Evolutionary conservation across 805 yeast species (phyloP).

Genomic region (Hanseniaspora osmophila): DNA sequence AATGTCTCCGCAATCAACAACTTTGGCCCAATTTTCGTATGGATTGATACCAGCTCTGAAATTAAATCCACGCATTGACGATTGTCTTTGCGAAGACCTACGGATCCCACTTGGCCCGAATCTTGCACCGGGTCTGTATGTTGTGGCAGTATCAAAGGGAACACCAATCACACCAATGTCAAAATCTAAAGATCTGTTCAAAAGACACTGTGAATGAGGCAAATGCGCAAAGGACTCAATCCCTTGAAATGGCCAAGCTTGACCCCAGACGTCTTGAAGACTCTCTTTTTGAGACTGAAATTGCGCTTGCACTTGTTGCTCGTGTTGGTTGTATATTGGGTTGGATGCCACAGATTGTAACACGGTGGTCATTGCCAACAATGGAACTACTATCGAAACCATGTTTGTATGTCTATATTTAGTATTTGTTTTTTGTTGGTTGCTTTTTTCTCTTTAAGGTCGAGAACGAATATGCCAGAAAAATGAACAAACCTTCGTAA

Average conservation of each 20-base stretch:
- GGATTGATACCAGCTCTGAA: conserved; percentile 50
- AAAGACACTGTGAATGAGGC: conserved; percentile 43
- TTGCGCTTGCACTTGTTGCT: too few species aligned
- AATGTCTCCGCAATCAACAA: conserved; percentile 56
- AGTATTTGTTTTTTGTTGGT: too few species aligned
- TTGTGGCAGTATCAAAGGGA: conserved; percentile 73
- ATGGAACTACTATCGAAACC: too few species aligned
- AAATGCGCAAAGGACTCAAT: conserved; percentile 64
- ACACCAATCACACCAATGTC: conserved; percentile 69
- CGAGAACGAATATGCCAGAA: too few species aligned
- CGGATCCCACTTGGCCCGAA: conserved; percentile 70
- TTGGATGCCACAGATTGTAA: too few species aligned
- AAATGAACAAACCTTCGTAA: too few species aligned
- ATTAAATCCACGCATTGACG: conserved; percentile 55
- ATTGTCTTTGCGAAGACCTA: conserved; percentile 58
- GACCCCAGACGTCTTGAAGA: conserved; percentile 56
- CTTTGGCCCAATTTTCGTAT: conserved; percentile 36
- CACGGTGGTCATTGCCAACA: too few species aligned
- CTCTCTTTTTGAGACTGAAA: conserved; percentile 18
- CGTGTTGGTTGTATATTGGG: too few species aligned
- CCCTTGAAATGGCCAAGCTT: conserved; percentile 59
- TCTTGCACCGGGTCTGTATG: conserved; percentile 70
- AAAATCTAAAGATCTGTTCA: conserved; percentile 31
- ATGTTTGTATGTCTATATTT: too few species aligned
- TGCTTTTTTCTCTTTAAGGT: too few species aligned